phyloP scores from a whole-genome alignment of 108 stramenopile species.

The Mediolabrus comicus region DNA sequence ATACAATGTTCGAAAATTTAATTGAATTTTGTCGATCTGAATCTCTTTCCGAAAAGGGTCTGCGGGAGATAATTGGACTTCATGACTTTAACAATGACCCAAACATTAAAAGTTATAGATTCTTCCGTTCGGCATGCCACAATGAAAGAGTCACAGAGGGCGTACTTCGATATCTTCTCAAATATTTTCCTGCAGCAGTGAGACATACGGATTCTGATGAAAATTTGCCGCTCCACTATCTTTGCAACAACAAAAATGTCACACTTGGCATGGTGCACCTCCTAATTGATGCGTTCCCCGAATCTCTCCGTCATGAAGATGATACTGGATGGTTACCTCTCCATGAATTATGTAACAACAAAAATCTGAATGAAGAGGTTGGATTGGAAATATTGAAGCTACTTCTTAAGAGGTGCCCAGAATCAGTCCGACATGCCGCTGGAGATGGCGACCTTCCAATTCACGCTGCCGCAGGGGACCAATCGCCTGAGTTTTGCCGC shows the following conservation, averaged over 20 bases:
- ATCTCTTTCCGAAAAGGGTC: not conserved
- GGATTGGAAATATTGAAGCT: no score
- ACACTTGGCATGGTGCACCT: not conserved
- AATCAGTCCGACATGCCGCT: no score
- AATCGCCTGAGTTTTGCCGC: no score
- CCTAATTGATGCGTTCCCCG: not conserved
- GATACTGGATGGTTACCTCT: not conserved
- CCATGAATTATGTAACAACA: not conserved
- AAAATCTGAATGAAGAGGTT: not conserved
- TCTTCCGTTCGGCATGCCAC: no score
- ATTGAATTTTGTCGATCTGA: not conserved
- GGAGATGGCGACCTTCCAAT: no score
- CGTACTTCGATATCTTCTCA: conserved; percentile 4
- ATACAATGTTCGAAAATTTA: not conserved
- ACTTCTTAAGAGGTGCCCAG: no score
- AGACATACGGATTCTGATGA: not conserved
- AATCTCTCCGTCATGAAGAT: not conserved
- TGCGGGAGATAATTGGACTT: not conserved
- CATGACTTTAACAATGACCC: no score
- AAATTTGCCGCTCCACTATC: not conserved
- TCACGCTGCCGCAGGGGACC: no score
- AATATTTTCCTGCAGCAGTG: not conserved
- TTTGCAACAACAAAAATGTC: not conserved
- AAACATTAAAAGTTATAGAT: not conserved
- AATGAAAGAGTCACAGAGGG: no score